Evolutionary conservation across 2,329 filamentous ascomycete genomes (phyloP), one percentile per base, ranked within the genome.

Genomic region (Penicillium sp.): DNA sequence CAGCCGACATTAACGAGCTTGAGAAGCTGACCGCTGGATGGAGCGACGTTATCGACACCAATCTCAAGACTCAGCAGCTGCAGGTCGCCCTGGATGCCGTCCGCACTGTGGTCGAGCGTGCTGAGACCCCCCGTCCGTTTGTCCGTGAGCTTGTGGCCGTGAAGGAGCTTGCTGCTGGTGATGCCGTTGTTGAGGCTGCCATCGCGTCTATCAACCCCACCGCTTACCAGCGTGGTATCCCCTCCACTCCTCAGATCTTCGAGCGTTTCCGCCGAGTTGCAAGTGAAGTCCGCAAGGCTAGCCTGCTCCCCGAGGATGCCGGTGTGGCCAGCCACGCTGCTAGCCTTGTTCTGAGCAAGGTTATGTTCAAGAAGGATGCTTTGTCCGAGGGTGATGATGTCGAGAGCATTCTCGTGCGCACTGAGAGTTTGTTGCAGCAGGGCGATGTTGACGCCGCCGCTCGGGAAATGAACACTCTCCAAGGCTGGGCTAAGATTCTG

Each of bases 191-290:
- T 59, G 88, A 91, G 67, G 93, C 93, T 4, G 94, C 94, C 59
- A 96, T 99, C 69, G 89, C 90, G n/a, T 96, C 92, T 31, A 96
- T 99, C 77, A 95, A 95, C 80, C 94, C 94, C 3, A 81, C 85
- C 12, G 91, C 94, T 21, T 99, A 99, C 80, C 94, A 97, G 78
- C 89, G 89, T 56, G 94, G 94, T 58, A 87, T 99, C 57, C 87
- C 92, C 25, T 91, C 89, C 15, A 82, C 90, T 0, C 83, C 92
- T 23, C 90, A 95, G 75, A 86, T 99, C 35, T 90, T 97, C 66
- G 94, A 99, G 77, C 89, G 94, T 62, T 99, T 99, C 88, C 88
- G 94, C 43, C 89, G 92, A 50, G 94, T 99, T 17, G 91, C 94
- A 2, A 80, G 81, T 56, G 94, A 99, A 79, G 94, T 99, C 41